Evolutionary conservation across 116 monocot species (phyloP).

Genomic region (Thalassia testudinum): DNA sequence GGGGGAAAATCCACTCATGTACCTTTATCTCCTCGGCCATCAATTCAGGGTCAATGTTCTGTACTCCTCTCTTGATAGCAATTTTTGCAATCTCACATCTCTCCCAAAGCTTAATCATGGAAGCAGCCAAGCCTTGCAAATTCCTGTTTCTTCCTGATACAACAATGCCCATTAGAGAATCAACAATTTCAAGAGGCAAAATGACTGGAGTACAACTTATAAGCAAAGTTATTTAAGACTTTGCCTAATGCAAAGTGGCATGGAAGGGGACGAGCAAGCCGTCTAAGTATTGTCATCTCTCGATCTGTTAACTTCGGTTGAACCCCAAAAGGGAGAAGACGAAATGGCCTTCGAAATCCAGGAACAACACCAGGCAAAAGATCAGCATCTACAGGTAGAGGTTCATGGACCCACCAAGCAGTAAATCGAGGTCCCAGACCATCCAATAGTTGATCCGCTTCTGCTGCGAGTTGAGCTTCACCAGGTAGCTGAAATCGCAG

Average conservation of each 20-base stretch:
- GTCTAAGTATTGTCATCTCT: conserved; percentile 73
- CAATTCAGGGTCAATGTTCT: conserved; percentile 61
- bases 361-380: conserved; percentile 66
- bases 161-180: neutral
- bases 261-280: conserved; percentile 68
- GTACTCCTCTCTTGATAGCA: conserved; percentile 77
- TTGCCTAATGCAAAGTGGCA: conserved; percentile 89
- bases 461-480: conserved; percentile 59
- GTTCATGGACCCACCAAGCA: conserved; percentile 90
- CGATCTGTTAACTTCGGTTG: conserved; percentile 68
- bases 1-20: no score
- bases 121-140: conserved; percentile 73
- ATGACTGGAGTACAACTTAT: neutral
- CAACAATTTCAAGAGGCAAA: no score
- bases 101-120: conserved; percentile 93
- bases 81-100: conserved; percentile 94
- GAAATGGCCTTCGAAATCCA: conserved; percentile 71
- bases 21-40: conserved; percentile 91
- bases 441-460: conserved; percentile 66
- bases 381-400: conserved; percentile 89
- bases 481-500: conserved; percentile 70
- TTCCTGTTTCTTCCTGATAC: conserved; percentile 76
- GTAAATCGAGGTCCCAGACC: conserved; percentile 81
- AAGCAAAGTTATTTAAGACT: neutral
- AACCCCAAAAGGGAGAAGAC: conserved; percentile 87